These are phyloP conservation scores for Cetraspora pellucida DNA, from an alignment of 192 early-diverging fungal genomes.

Conservation along the genomic window DNA sequence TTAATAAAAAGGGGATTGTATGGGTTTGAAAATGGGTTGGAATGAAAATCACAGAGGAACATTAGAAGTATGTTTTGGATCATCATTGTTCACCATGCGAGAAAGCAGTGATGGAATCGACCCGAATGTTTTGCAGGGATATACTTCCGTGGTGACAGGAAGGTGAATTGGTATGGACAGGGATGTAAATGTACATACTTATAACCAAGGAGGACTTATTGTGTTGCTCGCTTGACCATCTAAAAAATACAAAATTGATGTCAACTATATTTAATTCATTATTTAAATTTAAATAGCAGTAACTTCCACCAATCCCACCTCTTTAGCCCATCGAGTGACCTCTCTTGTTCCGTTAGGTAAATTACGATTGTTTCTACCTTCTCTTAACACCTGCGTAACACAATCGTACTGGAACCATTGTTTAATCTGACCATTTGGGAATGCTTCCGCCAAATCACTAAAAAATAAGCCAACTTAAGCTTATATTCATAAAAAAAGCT, in stretches of 20 bases:
- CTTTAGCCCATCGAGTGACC: slow-evolving; percentile 71
- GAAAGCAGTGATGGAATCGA: slow-evolving; percentile 1
- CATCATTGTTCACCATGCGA: neutral
- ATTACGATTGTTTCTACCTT: slow-evolving; percentile 66
- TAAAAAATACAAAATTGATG: neutral
- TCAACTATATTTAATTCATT: neutral
- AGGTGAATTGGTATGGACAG: neutral
- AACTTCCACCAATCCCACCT: slow-evolving; percentile 41
- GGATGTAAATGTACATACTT: neutral
- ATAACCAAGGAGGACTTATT: neutral
- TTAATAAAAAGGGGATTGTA: slow-evolving; percentile 6
- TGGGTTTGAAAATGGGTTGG: slow-evolving; percentile 1
- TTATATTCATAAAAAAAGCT: neutral
- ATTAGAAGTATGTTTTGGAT: slow-evolving; percentile 1
- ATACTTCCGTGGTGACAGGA: neutral
- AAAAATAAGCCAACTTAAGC: neutral
- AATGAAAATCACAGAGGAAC: neutral
- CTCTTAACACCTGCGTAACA: slow-evolving; percentile 75
- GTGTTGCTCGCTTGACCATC: slow-evolving; percentile 19
- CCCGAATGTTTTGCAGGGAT: slow-evolving; percentile 15
- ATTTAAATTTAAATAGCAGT: neutral
- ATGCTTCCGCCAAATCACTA: slow-evolving; percentile 91
- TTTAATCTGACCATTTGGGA: slow-evolving; percentile 76
- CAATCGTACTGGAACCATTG: slow-evolving; percentile 70
- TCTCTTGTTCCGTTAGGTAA: slow-evolving; percentile 56